Percentiles rank a stretch among this genome's conserved stretches.
Conservation (phyloP, 768 basidiomycete species). For the Podaxis sp. region DNA sequence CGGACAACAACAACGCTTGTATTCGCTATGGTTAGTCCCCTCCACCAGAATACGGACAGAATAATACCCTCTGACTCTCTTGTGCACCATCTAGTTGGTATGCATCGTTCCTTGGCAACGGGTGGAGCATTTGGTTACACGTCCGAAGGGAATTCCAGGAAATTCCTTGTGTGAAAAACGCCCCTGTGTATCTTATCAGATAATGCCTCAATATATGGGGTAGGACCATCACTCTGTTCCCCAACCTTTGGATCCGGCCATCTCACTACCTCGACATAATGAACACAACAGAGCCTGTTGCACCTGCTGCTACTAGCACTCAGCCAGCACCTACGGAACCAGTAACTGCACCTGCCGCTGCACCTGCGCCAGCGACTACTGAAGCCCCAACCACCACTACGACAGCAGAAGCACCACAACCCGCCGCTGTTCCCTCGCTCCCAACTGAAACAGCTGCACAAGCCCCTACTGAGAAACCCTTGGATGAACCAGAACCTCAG, state of each 20-base stretch:
- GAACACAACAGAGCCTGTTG: not conserved
- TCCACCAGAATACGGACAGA: not conserved
- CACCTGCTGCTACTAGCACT: not conserved
- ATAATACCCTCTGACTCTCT: not conserved
- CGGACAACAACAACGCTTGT: not conserved
- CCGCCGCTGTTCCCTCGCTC: conserved; percentile 15
- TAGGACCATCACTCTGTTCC: not conserved
- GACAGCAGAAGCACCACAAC: conserved; percentile 19
- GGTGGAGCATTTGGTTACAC: not conserved
- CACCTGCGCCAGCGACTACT: conserved; percentile 16
- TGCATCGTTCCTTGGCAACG: conserved; percentile 1
- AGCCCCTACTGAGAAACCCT: conserved; percentile 18
- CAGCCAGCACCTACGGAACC: not conserved
- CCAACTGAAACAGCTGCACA: conserved; percentile 14
- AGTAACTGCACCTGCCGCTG: not conserved
- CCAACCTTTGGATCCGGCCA: not conserved
- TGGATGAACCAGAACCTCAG: conserved; percentile 51
- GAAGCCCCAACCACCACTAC: conserved; percentile 16
- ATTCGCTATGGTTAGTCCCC: not conserved
- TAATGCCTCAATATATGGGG: conserved; percentile 1
- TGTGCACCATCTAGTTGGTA: not conserved
- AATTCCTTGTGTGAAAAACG: conserved; percentile 5
- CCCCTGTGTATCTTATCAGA: conserved; percentile 25
- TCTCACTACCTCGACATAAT: not conserved
- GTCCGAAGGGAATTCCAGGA: not conserved